A percentile compares a stretch with the other conserved stretches of the same genome.
These are phyloP conservation scores for Globisporangium nagaii DNA, from an alignment of 352 stramenopile species.

Conservation along the genomic window DNA sequence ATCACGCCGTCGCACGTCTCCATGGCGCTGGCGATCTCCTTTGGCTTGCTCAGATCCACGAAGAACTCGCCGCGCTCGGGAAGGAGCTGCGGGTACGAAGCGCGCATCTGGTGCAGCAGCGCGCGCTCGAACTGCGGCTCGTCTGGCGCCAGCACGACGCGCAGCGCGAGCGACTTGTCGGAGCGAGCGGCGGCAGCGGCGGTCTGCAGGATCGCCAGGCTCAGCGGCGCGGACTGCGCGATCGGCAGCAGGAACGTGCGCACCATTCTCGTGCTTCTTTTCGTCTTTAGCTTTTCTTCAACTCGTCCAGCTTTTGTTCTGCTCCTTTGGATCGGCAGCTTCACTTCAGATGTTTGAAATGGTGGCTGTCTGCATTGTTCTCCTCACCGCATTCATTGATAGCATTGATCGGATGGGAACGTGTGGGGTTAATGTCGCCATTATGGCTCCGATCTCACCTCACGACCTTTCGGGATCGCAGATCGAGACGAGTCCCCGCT, in stretches of 20 bases:
- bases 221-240: constrained; percentile 23
- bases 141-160: constrained; percentile 12
- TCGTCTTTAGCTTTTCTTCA: not conserved
- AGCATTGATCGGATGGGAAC: no score
- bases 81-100: constrained; percentile 20
- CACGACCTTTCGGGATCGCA: no score
- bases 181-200: not conserved
- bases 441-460: no score
- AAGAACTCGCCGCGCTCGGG: constrained; percentile 20
- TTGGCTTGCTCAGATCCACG: constrained; percentile 34
- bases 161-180: constrained; percentile 11
- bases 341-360: no score
- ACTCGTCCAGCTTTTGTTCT: no score
- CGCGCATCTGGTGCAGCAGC: constrained; percentile 18
- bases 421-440: no score
- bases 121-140: constrained; percentile 11
- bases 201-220: constrained; percentile 7
- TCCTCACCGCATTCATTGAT: no score
- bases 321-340: no score
- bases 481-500: no score
- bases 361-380: no score
- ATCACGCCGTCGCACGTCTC: constrained; percentile 41
- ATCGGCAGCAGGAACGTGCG: constrained; percentile 31
- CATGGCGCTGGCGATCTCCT: constrained; percentile 38
- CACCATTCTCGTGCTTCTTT: not conserved